phyloP scores from a whole-genome alignment of 441 rosid genomes.

The Adansonia rubrostipa region DNA sequence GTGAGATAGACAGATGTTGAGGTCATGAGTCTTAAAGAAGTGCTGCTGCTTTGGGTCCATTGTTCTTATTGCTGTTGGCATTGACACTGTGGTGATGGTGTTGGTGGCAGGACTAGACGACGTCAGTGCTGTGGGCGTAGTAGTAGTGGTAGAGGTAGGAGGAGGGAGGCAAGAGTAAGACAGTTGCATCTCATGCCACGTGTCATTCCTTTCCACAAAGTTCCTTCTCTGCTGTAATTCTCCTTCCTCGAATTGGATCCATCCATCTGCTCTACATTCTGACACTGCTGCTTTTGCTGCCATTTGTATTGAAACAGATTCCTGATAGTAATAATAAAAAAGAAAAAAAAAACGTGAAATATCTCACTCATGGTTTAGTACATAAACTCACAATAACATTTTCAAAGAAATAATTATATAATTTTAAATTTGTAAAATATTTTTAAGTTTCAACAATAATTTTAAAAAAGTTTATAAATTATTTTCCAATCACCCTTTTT shows the following conservation, averaged over 20 bases:
- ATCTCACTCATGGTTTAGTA: neutral
- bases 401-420: too few species aligned
- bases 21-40: slow-evolving; percentile 36
- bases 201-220: slow-evolving; percentile 61
- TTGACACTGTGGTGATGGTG: slow-evolving; percentile 28
- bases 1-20: slow-evolving; percentile 43
- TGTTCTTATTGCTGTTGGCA: slow-evolving; percentile 31
- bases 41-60: slow-evolving; percentile 45
- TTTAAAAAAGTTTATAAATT: too few species aligned
- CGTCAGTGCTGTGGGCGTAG: slow-evolving; percentile 1
- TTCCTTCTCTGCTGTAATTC: slow-evolving; percentile 52
- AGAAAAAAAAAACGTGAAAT: neutral
- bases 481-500: too few species aligned
- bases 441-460: too few species aligned
- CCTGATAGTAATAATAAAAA: slow-evolving; percentile 40
- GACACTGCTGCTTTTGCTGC: slow-evolving; percentile 41
- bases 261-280: slow-evolving; percentile 44
- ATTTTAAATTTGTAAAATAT: too few species aligned
- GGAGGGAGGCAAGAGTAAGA: slow-evolving; percentile 51
- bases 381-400: neutral
- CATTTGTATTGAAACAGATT: slow-evolving; percentile 42
- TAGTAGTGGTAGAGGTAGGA: slow-evolving; percentile 13
- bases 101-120: slow-evolving; percentile 25
- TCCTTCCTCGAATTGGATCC: slow-evolving; percentile 54
- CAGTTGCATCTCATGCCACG: slow-evolving; percentile 78